Evolutionary conservation across 1,139 yeast genomes (phyloP).

Genomic region (Blastobotrys elegans): DNA sequence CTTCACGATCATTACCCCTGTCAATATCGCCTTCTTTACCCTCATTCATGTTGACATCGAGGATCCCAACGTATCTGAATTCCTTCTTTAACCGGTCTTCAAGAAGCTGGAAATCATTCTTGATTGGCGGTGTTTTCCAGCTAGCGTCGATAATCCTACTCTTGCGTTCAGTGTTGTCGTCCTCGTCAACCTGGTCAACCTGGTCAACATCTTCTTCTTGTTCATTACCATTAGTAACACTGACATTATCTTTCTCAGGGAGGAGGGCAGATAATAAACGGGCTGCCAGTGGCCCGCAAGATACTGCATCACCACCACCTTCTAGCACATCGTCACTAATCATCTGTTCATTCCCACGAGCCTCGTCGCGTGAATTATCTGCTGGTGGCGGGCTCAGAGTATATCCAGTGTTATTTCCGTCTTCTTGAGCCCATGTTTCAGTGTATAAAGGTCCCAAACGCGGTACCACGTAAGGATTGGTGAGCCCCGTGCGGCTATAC

Average conservation of each 20-base stretch:
- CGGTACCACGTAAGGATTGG: slow-evolving; percentile 54
- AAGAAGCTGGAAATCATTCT: slow-evolving; percentile 67
- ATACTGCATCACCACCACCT: slow-evolving; percentile 49
- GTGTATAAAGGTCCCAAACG: slow-evolving; percentile 78
- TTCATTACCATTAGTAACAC: slow-evolving; percentile 31
- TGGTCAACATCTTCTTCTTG: not conserved
- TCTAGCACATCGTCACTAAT: slow-evolving; percentile 63
- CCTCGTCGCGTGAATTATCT: slow-evolving; percentile 25
- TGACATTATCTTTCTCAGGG: no score
- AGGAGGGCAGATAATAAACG: slow-evolving; percentile 78
- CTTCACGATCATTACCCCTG: slow-evolving; percentile 82
- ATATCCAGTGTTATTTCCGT: slow-evolving; percentile 41
- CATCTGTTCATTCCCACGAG: slow-evolving; percentile 58
- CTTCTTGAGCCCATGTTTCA: slow-evolving; percentile 85
- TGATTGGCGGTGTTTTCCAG: slow-evolving; percentile 44
- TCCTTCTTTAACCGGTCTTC: slow-evolving; percentile 88
- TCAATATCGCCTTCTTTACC: slow-evolving; percentile 48
- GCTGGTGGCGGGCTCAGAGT: slow-evolving; percentile 37
- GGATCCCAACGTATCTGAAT: slow-evolving; percentile 83
- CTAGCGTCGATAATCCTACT: slow-evolving; percentile 25
- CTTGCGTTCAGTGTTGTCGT: slow-evolving; percentile 10
- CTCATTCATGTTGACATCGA: slow-evolving; percentile 44
- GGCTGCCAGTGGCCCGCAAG: slow-evolving; percentile 90
- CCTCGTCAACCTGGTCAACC: not conserved
- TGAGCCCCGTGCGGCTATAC: slow-evolving; percentile 27